Evolutionary conservation across 805 yeast genomes (phyloP).

Genomic region (Candida anglica): DNA sequence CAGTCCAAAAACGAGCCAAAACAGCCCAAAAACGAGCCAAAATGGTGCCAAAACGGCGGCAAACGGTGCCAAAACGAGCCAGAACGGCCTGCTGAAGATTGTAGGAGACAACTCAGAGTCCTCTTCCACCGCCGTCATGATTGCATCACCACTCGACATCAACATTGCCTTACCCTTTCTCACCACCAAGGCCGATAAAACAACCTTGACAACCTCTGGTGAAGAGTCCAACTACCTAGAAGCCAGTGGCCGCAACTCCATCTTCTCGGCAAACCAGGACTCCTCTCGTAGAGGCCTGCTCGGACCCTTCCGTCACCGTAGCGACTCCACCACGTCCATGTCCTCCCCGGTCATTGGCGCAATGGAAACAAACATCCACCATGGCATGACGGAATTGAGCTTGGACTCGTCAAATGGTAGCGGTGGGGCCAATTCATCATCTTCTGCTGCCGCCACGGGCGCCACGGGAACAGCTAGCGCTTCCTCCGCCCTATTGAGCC

Average conservation of each 20-base stretch:
- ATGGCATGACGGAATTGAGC: slow-evolving; percentile 9
- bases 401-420: background rate
- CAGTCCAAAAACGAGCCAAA: no score
- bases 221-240: slow-evolving; percentile 6
- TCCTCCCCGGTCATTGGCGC: slow-evolving; percentile 36
- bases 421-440: background rate
- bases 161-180: slow-evolving; percentile 41
- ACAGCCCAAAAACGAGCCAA: background rate
- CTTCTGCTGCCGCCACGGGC: background rate
- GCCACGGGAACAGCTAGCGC: no score
- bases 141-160: slow-evolving; percentile 41
- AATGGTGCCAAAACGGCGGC: background rate
- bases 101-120: slow-evolving; percentile 3
- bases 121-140: slow-evolving; percentile 15
- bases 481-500: no score
- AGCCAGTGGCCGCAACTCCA: background rate
- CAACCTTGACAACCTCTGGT: slow-evolving; percentile 15
- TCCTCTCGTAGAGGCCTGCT: background rate
- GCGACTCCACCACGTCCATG: slow-evolving; percentile 13
- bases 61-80: no score
- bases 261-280: background rate
- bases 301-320: background rate
- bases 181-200: slow-evolving; percentile 34
- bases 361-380: slow-evolving; percentile 35
- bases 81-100: no score